A percentile compares a stretch with the other conserved stretches of the same genome.
phyloP scores from a whole-genome alignment of 2,329 filamentous ascomycete species.

The Cryphonectria naterciae region DNA sequence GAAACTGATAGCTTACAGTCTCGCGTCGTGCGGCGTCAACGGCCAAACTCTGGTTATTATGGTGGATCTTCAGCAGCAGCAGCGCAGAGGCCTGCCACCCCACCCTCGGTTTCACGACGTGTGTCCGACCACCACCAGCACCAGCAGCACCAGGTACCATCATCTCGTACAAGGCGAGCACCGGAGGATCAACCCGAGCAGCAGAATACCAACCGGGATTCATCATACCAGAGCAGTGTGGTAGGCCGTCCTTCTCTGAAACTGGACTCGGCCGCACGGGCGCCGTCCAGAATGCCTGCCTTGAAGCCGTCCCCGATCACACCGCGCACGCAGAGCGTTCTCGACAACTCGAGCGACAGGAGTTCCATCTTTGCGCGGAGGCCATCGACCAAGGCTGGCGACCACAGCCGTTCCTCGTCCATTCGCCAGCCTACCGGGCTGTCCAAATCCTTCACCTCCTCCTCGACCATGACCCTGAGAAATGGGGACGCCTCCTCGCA shows the following conservation, averaged over 20 bases:
- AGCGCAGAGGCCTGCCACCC: slow-evolving; percentile 50
- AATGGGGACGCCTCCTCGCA: slow-evolving; percentile 41
- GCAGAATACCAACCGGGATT: slow-evolving; percentile 46
- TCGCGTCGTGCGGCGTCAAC: slow-evolving; percentile 53
- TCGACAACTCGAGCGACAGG: slow-evolving; percentile 45
- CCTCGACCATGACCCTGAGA: slow-evolving; percentile 57
- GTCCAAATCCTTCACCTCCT: slow-evolving; percentile 59
- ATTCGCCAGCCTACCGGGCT: slow-evolving; percentile 35
- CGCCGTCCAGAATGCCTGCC: slow-evolving; percentile 39
- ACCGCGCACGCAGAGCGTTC: slow-evolving; percentile 52
- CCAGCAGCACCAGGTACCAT: slow-evolving; percentile 47
- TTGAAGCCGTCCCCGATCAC: slow-evolving; percentile 50
- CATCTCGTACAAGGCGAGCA: slow-evolving; percentile 43
- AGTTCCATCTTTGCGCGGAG: slow-evolving; percentile 35
- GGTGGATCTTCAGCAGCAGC: slow-evolving; percentile 42
- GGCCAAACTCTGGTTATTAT: slow-evolving; percentile 57
- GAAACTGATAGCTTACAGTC: slow-evolving; percentile 46
- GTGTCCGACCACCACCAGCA: slow-evolving; percentile 51
- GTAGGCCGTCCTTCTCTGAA: slow-evolving; percentile 49
- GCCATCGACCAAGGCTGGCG: slow-evolving; percentile 35
- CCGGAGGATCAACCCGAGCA: slow-evolving; percentile 49
- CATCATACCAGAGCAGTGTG: slow-evolving; percentile 47
- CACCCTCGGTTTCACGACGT: slow-evolving; percentile 55
- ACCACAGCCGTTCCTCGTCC: slow-evolving; percentile 23
- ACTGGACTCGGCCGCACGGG: slow-evolving; percentile 38